Evolutionary conservation across 176 grass and related monocot genomes (phyloP).

Genomic region (Raddia distichophylla): DNA sequence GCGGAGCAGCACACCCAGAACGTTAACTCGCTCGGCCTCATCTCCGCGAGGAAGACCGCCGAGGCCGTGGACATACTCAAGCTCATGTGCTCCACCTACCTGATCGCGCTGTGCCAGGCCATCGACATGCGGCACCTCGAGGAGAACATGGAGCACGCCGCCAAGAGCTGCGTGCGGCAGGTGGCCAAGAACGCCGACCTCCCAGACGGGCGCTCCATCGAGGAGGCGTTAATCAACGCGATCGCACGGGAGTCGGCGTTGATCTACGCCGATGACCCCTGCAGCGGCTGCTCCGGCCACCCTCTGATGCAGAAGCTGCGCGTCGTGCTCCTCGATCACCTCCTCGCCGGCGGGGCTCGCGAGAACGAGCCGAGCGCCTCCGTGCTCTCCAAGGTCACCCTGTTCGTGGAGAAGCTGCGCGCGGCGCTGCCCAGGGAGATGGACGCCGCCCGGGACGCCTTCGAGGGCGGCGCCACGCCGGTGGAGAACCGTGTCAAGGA

Average conservation of each 20-base stretch:
- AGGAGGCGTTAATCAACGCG: conserved; percentile 54
- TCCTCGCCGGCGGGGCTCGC: conserved; percentile 40
- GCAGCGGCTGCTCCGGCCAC: conserved; percentile 37
- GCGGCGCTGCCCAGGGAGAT: conserved; percentile 55
- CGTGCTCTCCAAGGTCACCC: conserved; percentile 55
- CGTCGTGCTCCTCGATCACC: conserved; percentile 60
- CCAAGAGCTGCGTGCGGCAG: conserved; percentile 38
- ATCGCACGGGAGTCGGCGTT: conserved; percentile 59
- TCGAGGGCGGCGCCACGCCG: conserved; percentile 52
- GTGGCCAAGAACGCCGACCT: conserved; percentile 48
- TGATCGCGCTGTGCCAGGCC: conserved; percentile 65
- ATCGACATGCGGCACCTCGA: conserved; percentile 69
- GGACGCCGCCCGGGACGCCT: conserved; percentile 43
- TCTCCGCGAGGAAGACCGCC: conserved; percentile 74
- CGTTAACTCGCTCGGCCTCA: conserved; percentile 77
- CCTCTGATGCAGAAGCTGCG: conserved; percentile 63
- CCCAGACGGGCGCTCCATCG: conserved; percentile 48
- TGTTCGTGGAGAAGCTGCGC: conserved; percentile 52
- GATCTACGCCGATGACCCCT: conserved; percentile 57
- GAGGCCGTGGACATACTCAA: conserved; percentile 81
- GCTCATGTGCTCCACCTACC: conserved; percentile 69
- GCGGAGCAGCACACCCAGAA: conserved; percentile 85
- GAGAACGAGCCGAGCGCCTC: conserved; percentile 44
- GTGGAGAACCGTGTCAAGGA: conserved; percentile 52
- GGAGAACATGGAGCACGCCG: conserved; percentile 60